Base-by-base conservation (phyloP, 345 rosid species). In the Populus alba region DNA sequence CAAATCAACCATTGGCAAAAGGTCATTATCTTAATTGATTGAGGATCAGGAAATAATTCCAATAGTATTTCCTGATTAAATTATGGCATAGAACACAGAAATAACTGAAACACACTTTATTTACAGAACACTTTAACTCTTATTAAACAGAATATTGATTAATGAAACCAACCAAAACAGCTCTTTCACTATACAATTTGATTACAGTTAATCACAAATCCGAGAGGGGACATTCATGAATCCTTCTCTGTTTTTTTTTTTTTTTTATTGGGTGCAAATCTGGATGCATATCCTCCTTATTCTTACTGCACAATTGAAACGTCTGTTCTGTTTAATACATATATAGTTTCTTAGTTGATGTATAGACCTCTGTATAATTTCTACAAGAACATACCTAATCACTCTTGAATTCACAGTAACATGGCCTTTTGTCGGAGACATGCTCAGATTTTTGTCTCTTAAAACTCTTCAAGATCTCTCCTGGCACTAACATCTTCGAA, bases 111-210 rank as follows among this genome's bases (percentile, higher is more conserved):
- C 2, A 37, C 16, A 18, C 22, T 20, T 35, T 67, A 67, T 67
- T 38, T 13, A 66, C 69, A 15, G 39, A 22, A 49, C 37, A 10
- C 35, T 6, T 17, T n/a, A 13, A 45, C 23, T 72, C 13, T 78
- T 68, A 69, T 47, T 72, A 38, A 23, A 67, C 74, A 73, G 71
- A 33, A 76, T 23, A 79, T 38, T 10, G 77, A 80, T 78, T 41
- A 73, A 74, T 71, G 79, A 68, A 76, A 73, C 77, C 76, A 55
- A 3, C 66, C 70, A 65, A 41, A 53, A 63, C 23, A 74, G 49
- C 73, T 71, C 72, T 70, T 49, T 29, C 7, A 25, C 69, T 77
- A 47, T 78, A 76, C 55, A 73, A 39, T 75, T 75, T 75, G 72
- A 81, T 27, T 76, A 57, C 79, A 80, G 55, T 72, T 76, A 79